Evolutionary conservation across 73 alveolate genomes (phyloP).

Genomic region (Paramecium primaurelia): DNA sequence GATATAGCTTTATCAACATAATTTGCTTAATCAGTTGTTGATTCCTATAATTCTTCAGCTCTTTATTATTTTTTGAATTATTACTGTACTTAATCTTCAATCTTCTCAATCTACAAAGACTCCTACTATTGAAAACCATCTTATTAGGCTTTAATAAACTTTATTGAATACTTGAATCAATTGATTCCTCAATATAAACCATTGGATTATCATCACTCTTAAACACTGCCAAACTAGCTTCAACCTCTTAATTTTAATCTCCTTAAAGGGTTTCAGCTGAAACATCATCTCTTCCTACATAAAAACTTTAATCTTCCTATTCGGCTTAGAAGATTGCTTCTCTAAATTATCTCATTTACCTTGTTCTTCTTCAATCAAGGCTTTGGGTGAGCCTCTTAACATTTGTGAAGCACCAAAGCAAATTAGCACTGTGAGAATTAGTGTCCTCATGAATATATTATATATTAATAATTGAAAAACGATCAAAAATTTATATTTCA

Average conservation of each 20-base stretch:
- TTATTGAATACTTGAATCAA: not conserved
- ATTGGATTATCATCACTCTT: not conserved
- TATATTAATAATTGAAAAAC: conserved; percentile 14
- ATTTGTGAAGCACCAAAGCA: conserved; percentile 21
- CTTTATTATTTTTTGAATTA: not conserved
- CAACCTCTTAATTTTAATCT: not conserved
- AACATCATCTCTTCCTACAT: not conserved
- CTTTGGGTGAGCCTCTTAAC: conserved; percentile 31
- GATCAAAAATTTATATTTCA: not conserved
- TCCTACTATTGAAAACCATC: not conserved
- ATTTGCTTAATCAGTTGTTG: not conserved
- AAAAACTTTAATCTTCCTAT: conserved; percentile 16
- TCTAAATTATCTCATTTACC: not conserved
- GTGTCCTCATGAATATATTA: conserved; percentile 25
- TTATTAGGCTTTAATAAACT: not conserved
- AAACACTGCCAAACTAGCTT: conserved; percentile 39
- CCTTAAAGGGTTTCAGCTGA: not conserved
- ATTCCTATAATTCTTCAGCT: not conserved
- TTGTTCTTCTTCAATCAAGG: conserved; percentile 42
- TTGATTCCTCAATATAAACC: conserved; percentile 13
- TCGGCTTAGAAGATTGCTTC: not conserved
- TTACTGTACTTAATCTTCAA: not conserved
- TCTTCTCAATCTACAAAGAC: not conserved
- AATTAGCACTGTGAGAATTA: conserved; percentile 16
- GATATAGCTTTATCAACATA: not conserved